Percentiles rank a stretch among this genome's conserved stretches.
Conservation (phyloP, 106 monocot genomes). For the Gastrodia elata region DNA sequence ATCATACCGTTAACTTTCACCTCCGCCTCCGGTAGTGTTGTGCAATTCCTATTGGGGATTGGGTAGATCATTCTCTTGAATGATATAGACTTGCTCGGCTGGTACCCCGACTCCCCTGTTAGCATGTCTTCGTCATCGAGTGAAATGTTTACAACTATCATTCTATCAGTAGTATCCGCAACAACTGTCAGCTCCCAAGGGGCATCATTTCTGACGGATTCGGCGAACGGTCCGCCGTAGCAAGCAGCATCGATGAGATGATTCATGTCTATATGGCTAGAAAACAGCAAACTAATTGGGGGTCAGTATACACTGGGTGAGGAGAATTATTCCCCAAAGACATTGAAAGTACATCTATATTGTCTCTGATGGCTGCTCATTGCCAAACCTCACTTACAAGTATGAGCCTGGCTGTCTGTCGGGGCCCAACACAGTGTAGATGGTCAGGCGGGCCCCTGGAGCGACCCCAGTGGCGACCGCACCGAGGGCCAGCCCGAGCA, state of each 20-base stretch:
- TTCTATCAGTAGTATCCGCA: constrained; percentile 15
- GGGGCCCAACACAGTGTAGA: constrained; percentile 21
- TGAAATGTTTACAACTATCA: neutral
- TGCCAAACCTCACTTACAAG: neutral
- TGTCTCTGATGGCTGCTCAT: no score
- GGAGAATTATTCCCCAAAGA: no score
- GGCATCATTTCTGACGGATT: constrained; percentile 13
- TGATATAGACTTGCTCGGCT: no score
- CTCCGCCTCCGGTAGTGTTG: no score
- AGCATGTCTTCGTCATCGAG: neutral
- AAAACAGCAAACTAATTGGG: no score
- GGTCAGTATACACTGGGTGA: no score
- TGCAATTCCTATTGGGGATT: no score
- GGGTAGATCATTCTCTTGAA: no score
- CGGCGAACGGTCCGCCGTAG: neutral
- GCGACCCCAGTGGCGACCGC: constrained; percentile 27
- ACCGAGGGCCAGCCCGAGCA: constrained; percentile 30
- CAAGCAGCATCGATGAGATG: constrained; percentile 11
- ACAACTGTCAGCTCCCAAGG: constrained; percentile 32
- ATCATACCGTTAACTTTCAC: no score
- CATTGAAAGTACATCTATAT: no score
- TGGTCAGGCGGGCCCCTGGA: constrained; percentile 31
- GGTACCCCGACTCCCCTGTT: constrained; percentile 1
- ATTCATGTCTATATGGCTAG: constrained; percentile 13
- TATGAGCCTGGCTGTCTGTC: neutral